These are phyloP conservation scores for Emergomyces orientalis DNA, from an alignment of 2,329 filamentous ascomycete genomes.

Conservation along the genomic window DNA sequence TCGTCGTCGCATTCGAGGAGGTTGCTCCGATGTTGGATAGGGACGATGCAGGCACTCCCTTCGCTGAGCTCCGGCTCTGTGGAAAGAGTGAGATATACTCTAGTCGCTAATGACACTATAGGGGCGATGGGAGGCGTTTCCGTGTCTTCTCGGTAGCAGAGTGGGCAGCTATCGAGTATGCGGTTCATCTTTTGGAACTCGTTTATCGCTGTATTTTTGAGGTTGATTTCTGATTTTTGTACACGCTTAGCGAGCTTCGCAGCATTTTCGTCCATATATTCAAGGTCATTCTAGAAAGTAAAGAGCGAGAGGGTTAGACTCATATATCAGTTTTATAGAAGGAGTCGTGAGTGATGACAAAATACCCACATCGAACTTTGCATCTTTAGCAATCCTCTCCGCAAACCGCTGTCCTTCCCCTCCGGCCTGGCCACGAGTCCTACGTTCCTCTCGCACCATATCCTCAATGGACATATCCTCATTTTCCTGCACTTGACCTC, in stretches of 20 bases:
- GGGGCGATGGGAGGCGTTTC: slow-evolving; percentile 71
- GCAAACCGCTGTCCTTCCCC: slow-evolving; percentile 77
- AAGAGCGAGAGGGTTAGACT: slow-evolving; percentile 12
- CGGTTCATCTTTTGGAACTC: slow-evolving; percentile 86
- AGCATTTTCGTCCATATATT: slow-evolving; percentile 97
- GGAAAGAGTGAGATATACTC: slow-evolving; percentile 78
- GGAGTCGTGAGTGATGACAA: neutral
- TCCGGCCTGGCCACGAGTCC: slow-evolving; percentile 65
- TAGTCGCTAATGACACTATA: slow-evolving; percentile 73
- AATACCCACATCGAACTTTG: slow-evolving; percentile 60
- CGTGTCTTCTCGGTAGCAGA: slow-evolving; percentile 86
- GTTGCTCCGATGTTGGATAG: slow-evolving; percentile 76
- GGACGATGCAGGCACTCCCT: slow-evolving; percentile 79
- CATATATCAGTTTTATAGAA: neutral
- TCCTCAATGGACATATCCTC: slow-evolving; percentile 94
- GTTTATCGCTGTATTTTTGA: slow-evolving; percentile 76
- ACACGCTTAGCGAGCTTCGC: slow-evolving; percentile 77
- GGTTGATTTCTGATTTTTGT: slow-evolving; percentile 75
- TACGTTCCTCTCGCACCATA: slow-evolving; percentile 90
- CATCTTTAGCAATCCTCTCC: slow-evolving; percentile 88
- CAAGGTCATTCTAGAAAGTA: slow-evolving; percentile 58
- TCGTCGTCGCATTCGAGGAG: slow-evolving; percentile 97
- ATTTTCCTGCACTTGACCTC: slow-evolving; percentile 79
- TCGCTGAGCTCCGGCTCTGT: slow-evolving; percentile 80
- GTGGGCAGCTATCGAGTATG: slow-evolving; percentile 75